These are phyloP conservation scores for Penicillium egyptiacum DNA, from an alignment of 495 filamentous ascomycete species.

Conservation along the genomic window DNA sequence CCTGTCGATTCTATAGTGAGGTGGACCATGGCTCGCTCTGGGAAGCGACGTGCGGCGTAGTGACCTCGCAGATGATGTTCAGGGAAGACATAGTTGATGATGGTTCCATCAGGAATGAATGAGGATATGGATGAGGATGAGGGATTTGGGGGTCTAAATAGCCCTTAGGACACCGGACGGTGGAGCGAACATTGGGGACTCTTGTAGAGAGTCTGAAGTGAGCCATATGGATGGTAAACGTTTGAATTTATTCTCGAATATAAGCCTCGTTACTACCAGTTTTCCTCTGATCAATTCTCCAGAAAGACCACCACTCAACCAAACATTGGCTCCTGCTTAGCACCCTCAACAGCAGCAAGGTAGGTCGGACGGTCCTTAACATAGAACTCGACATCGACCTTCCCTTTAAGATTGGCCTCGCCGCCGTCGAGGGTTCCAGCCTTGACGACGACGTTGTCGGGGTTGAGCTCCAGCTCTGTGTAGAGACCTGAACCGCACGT, in stretches of 20 bases:
- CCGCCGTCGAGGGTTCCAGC: conserved; percentile 43
- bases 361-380: conserved; percentile 44
- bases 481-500: conserved; percentile 46
- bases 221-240: neutral
- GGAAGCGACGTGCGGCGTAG: neutral
- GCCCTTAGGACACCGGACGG: neutral
- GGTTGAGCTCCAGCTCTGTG: conserved; percentile 49
- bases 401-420: conserved; percentile 33
- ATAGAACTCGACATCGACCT: conserved; percentile 49
- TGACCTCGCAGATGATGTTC: neutral
- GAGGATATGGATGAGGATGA: neutral
- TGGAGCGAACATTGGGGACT: neutral
- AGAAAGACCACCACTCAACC: neutral
- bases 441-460: conserved; percentile 46
- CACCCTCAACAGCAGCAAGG: conserved; percentile 35
- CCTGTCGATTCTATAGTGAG: neutral
- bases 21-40: neutral
- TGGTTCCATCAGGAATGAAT: neutral
- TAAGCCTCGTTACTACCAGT: neutral
- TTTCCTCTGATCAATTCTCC: neutral
- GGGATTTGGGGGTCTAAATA: neutral
- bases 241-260: neutral
- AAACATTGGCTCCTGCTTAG: conserved; percentile 43
- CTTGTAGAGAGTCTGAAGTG: neutral
- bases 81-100: neutral